phyloP scores from a whole-genome alignment of 2,329 filamentous ascomycete species.

The Keithomyces neogunnii region DNA sequence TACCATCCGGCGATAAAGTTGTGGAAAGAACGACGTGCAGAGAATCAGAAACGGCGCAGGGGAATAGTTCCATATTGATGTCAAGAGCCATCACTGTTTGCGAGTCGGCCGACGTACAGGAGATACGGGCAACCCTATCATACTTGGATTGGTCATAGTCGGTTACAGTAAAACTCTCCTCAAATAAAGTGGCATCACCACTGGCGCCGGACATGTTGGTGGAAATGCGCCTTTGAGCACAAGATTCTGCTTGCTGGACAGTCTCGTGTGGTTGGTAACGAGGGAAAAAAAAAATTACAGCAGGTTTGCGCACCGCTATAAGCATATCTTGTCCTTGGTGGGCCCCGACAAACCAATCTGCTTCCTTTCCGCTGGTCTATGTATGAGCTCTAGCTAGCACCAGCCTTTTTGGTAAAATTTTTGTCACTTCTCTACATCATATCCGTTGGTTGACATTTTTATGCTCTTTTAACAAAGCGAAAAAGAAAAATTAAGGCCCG shows the following conservation, averaged over 20 bases:
- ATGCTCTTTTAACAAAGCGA: not conserved
- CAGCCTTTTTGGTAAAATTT: no score
- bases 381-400: no score
- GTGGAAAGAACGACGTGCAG: constrained; percentile 77
- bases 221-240: not conserved
- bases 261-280: not conserved
- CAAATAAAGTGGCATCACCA: constrained; percentile 86
- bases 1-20: constrained; percentile 79
- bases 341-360: no score
- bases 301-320: not conserved
- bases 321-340: constrained; percentile 12
- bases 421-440: no score
- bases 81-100: constrained; percentile 76
- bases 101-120: constrained; percentile 65
- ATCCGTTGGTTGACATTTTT: not conserved
- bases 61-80: constrained; percentile 90
- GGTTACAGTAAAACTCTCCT: constrained; percentile 82
- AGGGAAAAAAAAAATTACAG: not conserved
- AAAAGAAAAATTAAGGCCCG: not conserved
- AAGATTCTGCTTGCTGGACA: no score
- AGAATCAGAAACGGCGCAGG: constrained; percentile 63
- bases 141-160: constrained; percentile 79
- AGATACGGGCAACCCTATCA: constrained; percentile 85
- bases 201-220: constrained; percentile 31
- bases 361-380: no score